Conservation (phyloP, 306 rosid species). For the Ormosia emarginata region DNA sequence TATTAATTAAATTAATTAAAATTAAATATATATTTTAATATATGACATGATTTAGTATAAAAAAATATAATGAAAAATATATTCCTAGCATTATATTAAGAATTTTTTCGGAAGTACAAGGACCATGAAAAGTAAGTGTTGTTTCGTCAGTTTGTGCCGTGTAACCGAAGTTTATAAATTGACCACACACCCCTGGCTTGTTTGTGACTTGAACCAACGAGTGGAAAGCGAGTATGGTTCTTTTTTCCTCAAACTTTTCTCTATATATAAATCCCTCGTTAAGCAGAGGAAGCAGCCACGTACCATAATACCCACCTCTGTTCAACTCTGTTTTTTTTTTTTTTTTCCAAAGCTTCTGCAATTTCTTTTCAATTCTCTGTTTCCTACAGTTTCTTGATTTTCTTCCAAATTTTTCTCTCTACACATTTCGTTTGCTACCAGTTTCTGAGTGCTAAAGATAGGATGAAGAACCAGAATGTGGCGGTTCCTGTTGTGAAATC, state of each 20-base stretch:
- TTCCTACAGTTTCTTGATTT: not conserved
- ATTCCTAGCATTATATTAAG: too few species aligned
- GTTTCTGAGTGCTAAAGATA: not conserved
- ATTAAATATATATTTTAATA: too few species aligned
- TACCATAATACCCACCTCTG: conserved; percentile 18
- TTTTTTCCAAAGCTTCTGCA: not conserved
- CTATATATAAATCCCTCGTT: conserved; percentile 44
- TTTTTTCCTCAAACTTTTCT: not conserved
- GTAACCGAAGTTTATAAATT: conserved; percentile 48
- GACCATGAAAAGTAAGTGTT: conserved; percentile 11
- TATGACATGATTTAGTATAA: too few species aligned
- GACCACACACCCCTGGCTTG: conserved; percentile 32
- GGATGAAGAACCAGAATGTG: conserved; percentile 71
- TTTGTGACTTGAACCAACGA: conserved; percentile 30
- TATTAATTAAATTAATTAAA: too few species aligned
- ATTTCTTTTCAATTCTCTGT: not conserved
- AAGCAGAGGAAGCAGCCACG: conserved; percentile 18
- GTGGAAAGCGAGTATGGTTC: conserved; percentile 31
- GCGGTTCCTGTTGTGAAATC: conserved; percentile 40
- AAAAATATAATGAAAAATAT: too few species aligned
- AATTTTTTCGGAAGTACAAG: not conserved
- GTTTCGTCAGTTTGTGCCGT: conserved; percentile 49
- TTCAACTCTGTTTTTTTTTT: conserved; percentile 25
- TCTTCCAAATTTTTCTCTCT: not conserved
- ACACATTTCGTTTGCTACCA: not conserved